Percentiles rank a stretch among this genome's conserved stretches.
phyloP scores from a whole-genome alignment of 2,329 filamentous ascomycete genomes.

The Xylariaceae sp. region DNA sequence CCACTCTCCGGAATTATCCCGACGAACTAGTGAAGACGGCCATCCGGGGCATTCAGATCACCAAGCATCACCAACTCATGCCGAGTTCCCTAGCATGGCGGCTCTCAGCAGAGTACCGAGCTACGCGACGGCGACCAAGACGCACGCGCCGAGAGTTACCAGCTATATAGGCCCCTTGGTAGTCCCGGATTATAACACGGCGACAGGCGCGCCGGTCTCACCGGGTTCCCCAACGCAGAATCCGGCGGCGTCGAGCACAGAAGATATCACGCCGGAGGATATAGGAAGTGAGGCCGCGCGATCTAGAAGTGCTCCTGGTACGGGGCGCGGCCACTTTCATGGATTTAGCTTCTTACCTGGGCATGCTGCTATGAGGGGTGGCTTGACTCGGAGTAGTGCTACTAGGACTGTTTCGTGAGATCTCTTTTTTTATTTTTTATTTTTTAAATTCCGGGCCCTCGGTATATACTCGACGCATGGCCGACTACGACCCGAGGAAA shows the following conservation, averaged over 20 bases:
- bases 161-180: constrained; percentile 43
- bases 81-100: constrained; percentile 54
- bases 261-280: constrained; percentile 15
- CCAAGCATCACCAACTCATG: constrained; percentile 44
- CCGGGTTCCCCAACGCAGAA: constrained; percentile 33
- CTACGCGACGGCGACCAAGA: constrained; percentile 67
- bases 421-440: no score
- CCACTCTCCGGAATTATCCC: constrained; percentile 44
- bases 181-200: constrained; percentile 63
- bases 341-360: constrained; percentile 28
- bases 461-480: no score
- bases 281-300: not conserved
- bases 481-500: no score
- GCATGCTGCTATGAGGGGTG: constrained; percentile 22
- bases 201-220: constrained; percentile 48
- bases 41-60: constrained; percentile 38
- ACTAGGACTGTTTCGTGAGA: no score
- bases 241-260: constrained; percentile 28
- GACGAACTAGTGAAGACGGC: constrained; percentile 48
- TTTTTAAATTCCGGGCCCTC: no score
- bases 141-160: constrained; percentile 49
- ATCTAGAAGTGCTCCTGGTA: constrained; percentile 24
- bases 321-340: constrained; percentile 20
- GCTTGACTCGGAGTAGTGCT: no score
- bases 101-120: constrained; percentile 70